These are phyloP conservation scores for Physcomitrellopsis africana DNA, from an alignment of 225 moss, liverwort and hornwort species.

Conservation along the genomic window DNA sequence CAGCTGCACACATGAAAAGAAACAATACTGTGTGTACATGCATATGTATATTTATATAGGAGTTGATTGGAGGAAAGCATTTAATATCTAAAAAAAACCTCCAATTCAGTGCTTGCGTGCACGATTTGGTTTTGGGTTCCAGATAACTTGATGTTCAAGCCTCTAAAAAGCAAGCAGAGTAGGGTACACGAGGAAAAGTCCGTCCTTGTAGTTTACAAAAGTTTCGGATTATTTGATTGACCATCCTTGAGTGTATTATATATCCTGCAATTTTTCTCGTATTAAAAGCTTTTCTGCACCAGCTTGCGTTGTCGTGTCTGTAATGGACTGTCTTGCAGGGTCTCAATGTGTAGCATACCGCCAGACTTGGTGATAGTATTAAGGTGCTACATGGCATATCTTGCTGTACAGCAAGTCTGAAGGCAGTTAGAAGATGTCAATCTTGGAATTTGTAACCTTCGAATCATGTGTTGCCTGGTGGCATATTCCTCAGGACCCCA, in stretches of 20 bases:
- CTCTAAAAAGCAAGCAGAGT: background rate
- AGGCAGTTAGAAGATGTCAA: no score
- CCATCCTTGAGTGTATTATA: background rate
- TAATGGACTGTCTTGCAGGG: no score
- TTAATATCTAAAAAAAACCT: background rate
- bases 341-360: no score
- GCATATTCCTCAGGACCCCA: no score
- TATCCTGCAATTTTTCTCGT: background rate
- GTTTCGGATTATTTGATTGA: background rate
- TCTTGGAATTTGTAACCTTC: no score
- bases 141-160: background rate
- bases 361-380: no score
- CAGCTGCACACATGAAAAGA: background rate
- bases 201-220: no score
- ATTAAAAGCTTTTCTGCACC: background rate
- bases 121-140: background rate
- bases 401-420: no score
- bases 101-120: conserved; percentile 12
- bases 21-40: no score
- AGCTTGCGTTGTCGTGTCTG: background rate
- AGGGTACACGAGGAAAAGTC: background rate
- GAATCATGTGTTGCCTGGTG: no score
- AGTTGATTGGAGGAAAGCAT: background rate
- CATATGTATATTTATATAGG: no score
- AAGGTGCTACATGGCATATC: no score